Percentiles rank a stretch among this genome's conserved stretches.
phyloP scores from a whole-genome alignment of 768 basidiomycete genomes.

The Hericium erinaceus region DNA sequence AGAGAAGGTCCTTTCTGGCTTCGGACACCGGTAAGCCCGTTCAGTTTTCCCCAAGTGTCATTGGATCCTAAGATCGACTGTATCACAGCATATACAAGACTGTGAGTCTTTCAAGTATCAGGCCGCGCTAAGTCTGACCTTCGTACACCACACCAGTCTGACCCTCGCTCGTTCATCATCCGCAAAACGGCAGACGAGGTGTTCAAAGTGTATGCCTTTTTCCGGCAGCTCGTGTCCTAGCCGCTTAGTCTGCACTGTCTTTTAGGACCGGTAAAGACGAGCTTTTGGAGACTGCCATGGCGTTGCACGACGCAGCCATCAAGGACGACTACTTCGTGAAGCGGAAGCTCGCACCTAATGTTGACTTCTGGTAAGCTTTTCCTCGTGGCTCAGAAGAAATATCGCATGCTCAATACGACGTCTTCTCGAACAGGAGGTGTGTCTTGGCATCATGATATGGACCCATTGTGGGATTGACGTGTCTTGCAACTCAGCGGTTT shows the following conservation, averaged over 20 bases:
- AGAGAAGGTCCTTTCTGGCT: constrained; percentile 84
- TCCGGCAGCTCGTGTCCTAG: not conserved
- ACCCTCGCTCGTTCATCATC: constrained; percentile 86
- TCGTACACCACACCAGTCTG: constrained; percentile 41
- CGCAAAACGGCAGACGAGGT: constrained; percentile 86
- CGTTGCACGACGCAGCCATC: constrained; percentile 79
- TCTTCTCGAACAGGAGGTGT: constrained; percentile 39
- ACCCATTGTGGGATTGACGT: no score
- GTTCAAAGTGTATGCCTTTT: constrained; percentile 65
- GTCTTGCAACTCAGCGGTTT: constrained; percentile 43
- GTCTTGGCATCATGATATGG: not conserved
- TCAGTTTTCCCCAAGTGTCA: not conserved
- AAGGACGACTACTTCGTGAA: constrained; percentile 85
- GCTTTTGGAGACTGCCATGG: constrained; percentile 83
- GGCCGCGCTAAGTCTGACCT: not conserved
- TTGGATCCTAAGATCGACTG: not conserved
- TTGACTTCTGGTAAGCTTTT: constrained; percentile 72
- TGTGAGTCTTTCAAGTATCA: constrained; percentile 25
- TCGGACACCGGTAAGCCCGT: constrained; percentile 65
- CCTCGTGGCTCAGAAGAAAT: not conserved
- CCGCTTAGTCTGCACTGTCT: no score
- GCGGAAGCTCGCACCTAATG: constrained; percentile 78
- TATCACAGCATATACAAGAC: constrained; percentile 59
- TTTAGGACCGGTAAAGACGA: constrained; percentile 76
- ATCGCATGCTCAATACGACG: no score